Evolutionary conservation across 192 early-diverging fungal genomes (phyloP), one percentile per base, ranked within the genome.

Genomic region (Haplosporangium gracile): DNA sequence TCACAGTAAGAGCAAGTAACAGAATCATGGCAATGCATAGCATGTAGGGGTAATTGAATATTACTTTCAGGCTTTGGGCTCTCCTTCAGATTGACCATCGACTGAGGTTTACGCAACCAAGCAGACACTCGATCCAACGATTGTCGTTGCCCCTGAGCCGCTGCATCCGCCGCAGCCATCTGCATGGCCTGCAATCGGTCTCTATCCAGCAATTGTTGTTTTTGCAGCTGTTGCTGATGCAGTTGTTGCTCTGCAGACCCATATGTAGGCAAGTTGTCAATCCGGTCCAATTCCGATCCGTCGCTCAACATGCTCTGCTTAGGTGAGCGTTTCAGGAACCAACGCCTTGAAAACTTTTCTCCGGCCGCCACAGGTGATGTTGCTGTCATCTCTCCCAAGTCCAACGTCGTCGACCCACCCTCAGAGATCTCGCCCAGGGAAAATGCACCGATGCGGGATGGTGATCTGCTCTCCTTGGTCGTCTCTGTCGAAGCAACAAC

Each of bases 51-150:
- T 2, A 72, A n/a, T 26, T 32, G 73, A 65, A 73, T 63, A 7
- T 65, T 82, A 82, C 81, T 75, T 68, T 76, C 81, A 45, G 75
- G 68, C 70, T 77, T 77, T 29, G 57, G 20, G 32, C 40, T 39
- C 20, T 83, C 82, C 57, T 75, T 83, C 5, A 85, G 42, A 57
- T 85, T 85, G 43, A 55, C 77, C 8, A 76, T 76, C 20, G 82
- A 85, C 42, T 84, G 82, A 40, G 82, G 82, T 26, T 85, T 85
- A 36, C 82, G 77, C 20, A 85, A 43, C 82, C 82, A 85, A 6
- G 73, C 77, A 13, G 77, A 55, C 8, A 85, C 82, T 45, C 82
- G 73, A 32, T 85, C 82, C 34, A 74, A 60, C 15, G 77, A 85
- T 34, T 85, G 82, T 40, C 77, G 45, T 29, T 74, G 42, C 4